Percentiles rank a stretch among this genome's conserved stretches.
phyloP scores from a whole-genome alignment of 1,139 yeast genomes.

The Suhomyces guaymorum region DNA sequence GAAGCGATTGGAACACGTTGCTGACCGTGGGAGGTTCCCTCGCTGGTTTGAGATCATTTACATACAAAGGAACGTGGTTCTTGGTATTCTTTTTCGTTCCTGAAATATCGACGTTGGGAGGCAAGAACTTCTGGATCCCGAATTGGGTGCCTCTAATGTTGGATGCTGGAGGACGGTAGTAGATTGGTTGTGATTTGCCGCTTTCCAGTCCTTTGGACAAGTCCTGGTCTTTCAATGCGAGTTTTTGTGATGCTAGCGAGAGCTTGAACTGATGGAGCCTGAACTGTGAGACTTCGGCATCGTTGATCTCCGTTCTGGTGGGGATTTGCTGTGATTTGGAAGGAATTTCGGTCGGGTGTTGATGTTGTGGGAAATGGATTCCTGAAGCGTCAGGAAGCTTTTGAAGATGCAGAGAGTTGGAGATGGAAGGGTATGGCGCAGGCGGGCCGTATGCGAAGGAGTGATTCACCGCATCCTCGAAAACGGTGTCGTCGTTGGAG shows the following conservation, averaged over 20 bases:
- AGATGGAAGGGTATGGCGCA: background rate
- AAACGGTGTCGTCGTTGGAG: conserved; percentile 15
- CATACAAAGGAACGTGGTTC: conserved; percentile 13
- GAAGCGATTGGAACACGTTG: conserved; percentile 5
- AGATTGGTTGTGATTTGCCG: conserved; percentile 23
- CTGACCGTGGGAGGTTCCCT: background rate
- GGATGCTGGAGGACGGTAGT: conserved; percentile 39
- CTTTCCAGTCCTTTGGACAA: conserved; percentile 11
- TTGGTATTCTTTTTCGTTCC: conserved; percentile 1
- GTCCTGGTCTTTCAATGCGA: background rate
- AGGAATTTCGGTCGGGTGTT: conserved; percentile 1
- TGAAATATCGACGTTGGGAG: conserved; percentile 23
- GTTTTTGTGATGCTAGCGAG: conserved; percentile 8
- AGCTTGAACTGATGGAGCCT: conserved; percentile 23
- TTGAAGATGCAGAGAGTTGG: conserved; percentile 8
- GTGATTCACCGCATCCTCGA: conserved; percentile 18
- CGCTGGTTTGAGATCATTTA: conserved; percentile 4
- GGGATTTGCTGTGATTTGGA: conserved; percentile 1
- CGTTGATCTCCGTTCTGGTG: conserved; percentile 2
- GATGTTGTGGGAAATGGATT: conserved; percentile 10
- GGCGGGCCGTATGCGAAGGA: conserved; percentile 9
- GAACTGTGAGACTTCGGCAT: conserved; percentile 8
- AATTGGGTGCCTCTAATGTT: conserved; percentile 28
- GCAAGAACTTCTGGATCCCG: conserved; percentile 34
- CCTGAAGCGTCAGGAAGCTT: conserved; percentile 12